Evolutionary conservation across 257 asterid species (phyloP), one percentile per base, ranked within the genome.

Genomic region (Striga asiatica): DNA sequence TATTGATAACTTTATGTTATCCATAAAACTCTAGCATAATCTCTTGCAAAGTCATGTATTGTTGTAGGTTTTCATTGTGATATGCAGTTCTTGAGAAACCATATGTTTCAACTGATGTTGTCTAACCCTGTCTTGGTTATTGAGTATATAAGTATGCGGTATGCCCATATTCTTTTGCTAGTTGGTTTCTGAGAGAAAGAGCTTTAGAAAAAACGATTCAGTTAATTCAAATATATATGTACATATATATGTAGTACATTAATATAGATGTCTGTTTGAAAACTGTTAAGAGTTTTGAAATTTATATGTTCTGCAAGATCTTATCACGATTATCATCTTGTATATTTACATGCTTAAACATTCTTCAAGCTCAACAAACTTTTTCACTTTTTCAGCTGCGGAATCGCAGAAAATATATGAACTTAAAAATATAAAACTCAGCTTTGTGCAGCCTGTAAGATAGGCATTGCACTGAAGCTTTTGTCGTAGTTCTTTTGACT

Each of bases 401-500:
- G 49, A 47, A 46, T 43, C 18, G 6, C 48, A 41, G 22, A 41
- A 38, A 43, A 28, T 53, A n/a, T 21, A 9, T 47, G 42, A 20
- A 12, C 11, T 55, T 45, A 16, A n/a, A 23, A 16, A n/a, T 19
- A 10, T 27, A 41, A 61, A 47, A n/a, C 47, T n/a, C n/a, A 12
- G 61, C 54, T 56, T 35, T 53, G 50, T 52, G 37, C 50, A 43
- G n/a, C 50, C 54, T 31, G 39, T 17, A 53, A 38, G 50, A 60
- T 61, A 68, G 16, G 50, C 50, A 18, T 23, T 5, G 20, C 61
- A 48, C 20, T 52, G 41, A 25, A 43, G 16, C 38, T n/a, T 31
- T n/a, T 46, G 23, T 31, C 34, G 24, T 46, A 22, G 47, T 34
- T 43, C 48, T 32, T 11, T 55, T 25, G 56, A 14, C 62, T 29